Evolutionary conservation across 2,329 filamentous ascomycete species (phyloP), one percentile per base, ranked within the genome.

Genomic region (Emericellopsis cladophorae): DNA sequence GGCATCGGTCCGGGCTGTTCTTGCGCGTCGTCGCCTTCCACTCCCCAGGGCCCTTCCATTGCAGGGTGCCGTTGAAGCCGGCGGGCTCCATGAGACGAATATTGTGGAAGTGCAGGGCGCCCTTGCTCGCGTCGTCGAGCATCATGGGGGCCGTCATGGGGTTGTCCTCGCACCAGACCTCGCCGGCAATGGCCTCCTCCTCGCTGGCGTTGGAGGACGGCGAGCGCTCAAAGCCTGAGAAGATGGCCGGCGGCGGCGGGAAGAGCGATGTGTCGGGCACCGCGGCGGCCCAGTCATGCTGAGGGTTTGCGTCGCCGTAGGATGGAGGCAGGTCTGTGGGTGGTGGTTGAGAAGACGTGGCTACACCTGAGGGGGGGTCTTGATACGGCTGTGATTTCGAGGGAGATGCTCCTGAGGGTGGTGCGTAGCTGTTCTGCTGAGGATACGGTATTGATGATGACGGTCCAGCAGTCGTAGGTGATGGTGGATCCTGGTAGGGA

Each of bases 181-280:
- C 73, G 40, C 79, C 84, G 3, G 72, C 72, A 21, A 75, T 70
- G 45, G 80, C 76, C 44, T 84, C 74, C 39, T 68, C 66, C 48
- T 73, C 69, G 3, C 72, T 72, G 2, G 84, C 79, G 57, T 90
- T 90, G 53, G 76, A 79, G 3, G 79, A 71, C 0, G 78, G 76
- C 11, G 81, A 86, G 26, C 58, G 62, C 44, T 84, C 76, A 51
- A 77, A 76, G 38, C 74, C 74, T 41, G 61, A 62, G 58, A 77
- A 78, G 54, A 86, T 70, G 24, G 73, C 72, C 0, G 84, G 84
- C 1, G 84, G 84, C 0, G 82, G 82, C 1, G 83, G 83, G 35
- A 88, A 74, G 9, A 84, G 68, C 1, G 81, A 68, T 2, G 76
- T 86, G 56, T 88, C 83, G 0, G 83, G 81, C 2, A 87, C 80